A percentile compares a stretch with the other conserved stretches of the same genome.
phyloP scores from a whole-genome alignment of 164 flowering plant species.

The Stephania cephalantha region DNA sequence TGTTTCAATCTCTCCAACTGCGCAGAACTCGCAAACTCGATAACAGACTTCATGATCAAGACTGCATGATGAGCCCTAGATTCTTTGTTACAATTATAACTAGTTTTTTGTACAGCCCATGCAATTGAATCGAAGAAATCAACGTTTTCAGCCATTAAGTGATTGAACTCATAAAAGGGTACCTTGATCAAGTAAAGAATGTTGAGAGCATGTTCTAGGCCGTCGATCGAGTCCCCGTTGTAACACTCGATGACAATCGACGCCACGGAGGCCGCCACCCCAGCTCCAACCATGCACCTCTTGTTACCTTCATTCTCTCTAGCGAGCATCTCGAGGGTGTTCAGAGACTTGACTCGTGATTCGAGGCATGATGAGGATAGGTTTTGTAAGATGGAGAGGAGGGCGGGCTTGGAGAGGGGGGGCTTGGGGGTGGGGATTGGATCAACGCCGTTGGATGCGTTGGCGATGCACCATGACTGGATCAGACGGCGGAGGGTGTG shows the following conservation, averaged over 20 bases:
- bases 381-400: conserved; percentile 30
- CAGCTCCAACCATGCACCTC: conserved; percentile 41
- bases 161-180: conserved; percentile 10
- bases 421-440: conserved; percentile 49
- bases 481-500: conserved; percentile 65
- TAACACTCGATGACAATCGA: conserved; percentile 19
- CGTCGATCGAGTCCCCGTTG: conserved; percentile 6
- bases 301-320: conserved; percentile 32
- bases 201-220: conserved; percentile 39
- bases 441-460: conserved; percentile 33
- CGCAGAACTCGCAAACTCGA: conserved; percentile 20
- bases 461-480: conserved; percentile 53
- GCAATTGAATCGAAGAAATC: conserved; percentile 33
- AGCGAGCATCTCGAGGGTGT: conserved; percentile 24
- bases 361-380: conserved; percentile 16
- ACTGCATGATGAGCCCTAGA: conserved; percentile 31
- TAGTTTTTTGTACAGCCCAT: conserved; percentile 25
- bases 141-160: conserved; percentile 8
- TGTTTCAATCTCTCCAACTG: conserved; percentile 27
- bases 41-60: conserved; percentile 24
- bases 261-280: conserved; percentile 25
- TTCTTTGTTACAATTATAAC: not conserved
- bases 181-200: conserved; percentile 20
- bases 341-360: conserved; percentile 18
- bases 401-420: conserved; percentile 24